Percentiles rank a stretch among this genome's conserved stretches.
Conservation (phyloP, 768 basidiomycete species). For the Dictyophora rubrovolvata region DNA sequence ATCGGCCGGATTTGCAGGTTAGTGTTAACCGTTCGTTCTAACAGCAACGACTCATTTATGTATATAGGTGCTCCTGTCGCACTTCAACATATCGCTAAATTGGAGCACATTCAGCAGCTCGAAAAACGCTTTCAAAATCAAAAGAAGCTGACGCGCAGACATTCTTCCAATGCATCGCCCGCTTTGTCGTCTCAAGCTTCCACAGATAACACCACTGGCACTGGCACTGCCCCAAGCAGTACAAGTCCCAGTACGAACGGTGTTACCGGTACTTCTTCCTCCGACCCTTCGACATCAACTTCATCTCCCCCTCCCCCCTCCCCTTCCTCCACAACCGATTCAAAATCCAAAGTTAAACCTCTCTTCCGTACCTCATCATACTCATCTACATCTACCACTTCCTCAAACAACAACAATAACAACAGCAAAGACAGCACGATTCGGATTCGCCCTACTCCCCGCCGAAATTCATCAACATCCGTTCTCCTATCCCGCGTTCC, state of each 20-base stretch:
- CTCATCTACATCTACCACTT: background rate
- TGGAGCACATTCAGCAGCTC: background rate
- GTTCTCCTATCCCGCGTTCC: background rate
- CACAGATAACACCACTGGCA: background rate
- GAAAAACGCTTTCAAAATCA: background rate
- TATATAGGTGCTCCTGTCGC: background rate
- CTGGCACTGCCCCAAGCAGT: background rate
- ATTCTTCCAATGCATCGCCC: background rate
- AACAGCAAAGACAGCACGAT: background rate
- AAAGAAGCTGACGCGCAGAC: background rate
- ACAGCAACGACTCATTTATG: background rate
- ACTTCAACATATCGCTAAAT: background rate
- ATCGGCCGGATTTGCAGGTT: conserved; percentile 1
- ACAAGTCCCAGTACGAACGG: too few relatives aligned
- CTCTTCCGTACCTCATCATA: background rate
- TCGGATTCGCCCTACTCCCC: background rate
- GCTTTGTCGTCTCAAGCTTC: background rate
- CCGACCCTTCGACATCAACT: background rate
- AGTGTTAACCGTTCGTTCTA: background rate
- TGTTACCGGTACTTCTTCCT: background rate
- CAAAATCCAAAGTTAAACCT: background rate
- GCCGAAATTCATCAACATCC: background rate
- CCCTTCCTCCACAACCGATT: background rate
- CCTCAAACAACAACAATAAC: background rate
- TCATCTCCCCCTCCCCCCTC: background rate